A percentile compares a stretch with the other conserved stretches of the same genome.
Evolutionary conservation across 305 asterid species (phyloP).

Genomic region (Fraxinus latifolia): DNA sequence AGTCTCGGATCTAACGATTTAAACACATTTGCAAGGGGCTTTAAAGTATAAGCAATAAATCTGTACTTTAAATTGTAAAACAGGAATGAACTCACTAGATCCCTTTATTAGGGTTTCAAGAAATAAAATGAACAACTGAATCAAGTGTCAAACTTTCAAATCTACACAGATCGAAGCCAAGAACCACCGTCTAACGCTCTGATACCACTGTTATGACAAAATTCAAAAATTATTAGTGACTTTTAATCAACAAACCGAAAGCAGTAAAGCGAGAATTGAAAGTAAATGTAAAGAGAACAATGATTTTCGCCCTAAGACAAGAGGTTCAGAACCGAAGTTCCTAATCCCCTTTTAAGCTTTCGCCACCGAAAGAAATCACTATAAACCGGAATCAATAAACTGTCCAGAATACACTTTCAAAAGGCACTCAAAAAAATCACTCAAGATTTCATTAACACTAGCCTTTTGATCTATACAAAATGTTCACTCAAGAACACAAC

Average conservation of each 20-base stretch:
- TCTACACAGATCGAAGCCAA: background rate
- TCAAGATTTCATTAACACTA: background rate
- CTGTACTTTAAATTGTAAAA: background rate
- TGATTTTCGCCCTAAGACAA: background rate
- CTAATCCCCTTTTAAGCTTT: background rate
- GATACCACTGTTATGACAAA: background rate
- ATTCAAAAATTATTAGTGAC: background rate
- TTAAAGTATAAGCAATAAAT: background rate
- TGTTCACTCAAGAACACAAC: background rate
- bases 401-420: background rate
- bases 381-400: too few relatives aligned
- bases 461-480: background rate
- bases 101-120: background rate
- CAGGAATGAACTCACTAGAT: background rate
- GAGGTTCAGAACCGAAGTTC: too few relatives aligned
- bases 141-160: background rate
- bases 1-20: background rate
- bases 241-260: background rate
- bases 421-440: background rate
- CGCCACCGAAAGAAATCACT: background rate
- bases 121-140: background rate
- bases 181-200: background rate
- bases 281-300: background rate
- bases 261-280: background rate
- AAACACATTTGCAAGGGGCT: background rate